Percentiles rank a stretch among this genome's conserved stretches.
Conservation (phyloP, 768 basidiomycete genomes). For the Mycena albidolilacea region DNA sequence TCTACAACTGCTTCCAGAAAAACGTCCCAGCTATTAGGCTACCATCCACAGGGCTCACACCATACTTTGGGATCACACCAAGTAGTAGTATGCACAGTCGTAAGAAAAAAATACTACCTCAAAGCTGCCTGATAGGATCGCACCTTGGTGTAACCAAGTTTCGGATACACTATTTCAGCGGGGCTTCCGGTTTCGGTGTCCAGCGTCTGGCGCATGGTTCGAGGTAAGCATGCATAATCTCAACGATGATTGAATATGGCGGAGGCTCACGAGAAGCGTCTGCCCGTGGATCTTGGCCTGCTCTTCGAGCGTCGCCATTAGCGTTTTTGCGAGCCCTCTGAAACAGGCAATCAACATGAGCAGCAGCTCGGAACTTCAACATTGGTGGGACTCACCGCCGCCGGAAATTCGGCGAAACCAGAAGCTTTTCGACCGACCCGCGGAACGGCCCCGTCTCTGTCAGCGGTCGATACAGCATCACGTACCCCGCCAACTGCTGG, state of each 20-base stretch:
- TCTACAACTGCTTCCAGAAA: conserved; percentile 36
- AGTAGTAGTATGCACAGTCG: conserved; percentile 1
- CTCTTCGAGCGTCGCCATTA: conserved; percentile 28
- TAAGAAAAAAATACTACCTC: neutral
- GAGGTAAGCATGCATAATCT: neutral
- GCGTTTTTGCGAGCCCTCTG: conserved; percentile 16
- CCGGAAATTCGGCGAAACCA: conserved; percentile 34
- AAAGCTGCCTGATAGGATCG: neutral
- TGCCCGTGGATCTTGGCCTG: conserved; percentile 20
- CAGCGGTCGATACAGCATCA: conserved; percentile 23
- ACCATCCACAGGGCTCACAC: conserved; percentile 23
- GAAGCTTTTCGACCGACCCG: conserved; percentile 29
- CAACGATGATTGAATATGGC: neutral
- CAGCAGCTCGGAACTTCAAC: neutral
- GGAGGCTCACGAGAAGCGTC: conserved; percentile 18
- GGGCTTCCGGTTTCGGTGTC: conserved; percentile 36
- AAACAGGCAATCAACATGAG: neutral
- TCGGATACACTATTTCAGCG: conserved; percentile 31
- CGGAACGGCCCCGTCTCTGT: conserved; percentile 30
- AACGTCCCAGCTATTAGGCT: conserved; percentile 29
- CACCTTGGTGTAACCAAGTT: conserved; percentile 32
- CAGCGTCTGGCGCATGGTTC: conserved; percentile 8
- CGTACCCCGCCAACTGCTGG: conserved; percentile 30
- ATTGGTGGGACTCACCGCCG: conserved; percentile 13
- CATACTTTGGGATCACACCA: conserved; percentile 34